A percentile compares a stretch with the other conserved stretches of the same genome.
These are phyloP conservation scores for Takashimella koratensis DNA, from an alignment of 1,284 basidiomycete species.

Conservation along the genomic window DNA sequence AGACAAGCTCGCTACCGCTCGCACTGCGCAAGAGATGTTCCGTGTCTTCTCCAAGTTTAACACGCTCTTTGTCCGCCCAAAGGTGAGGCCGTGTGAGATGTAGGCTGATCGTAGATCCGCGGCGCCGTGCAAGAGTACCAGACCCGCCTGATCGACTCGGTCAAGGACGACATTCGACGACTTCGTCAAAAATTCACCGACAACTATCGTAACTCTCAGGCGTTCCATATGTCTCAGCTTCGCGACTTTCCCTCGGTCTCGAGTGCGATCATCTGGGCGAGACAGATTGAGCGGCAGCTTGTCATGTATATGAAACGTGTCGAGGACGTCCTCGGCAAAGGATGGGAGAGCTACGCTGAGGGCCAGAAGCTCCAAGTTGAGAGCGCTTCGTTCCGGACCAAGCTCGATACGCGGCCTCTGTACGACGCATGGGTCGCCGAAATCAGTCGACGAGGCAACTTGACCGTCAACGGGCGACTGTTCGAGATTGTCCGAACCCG, in stretches of 20 bases:
- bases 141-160: conserved; percentile 93
- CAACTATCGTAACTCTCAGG: conserved; percentile 90
- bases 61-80: conserved; percentile 94
- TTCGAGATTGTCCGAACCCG: conserved; percentile 88
- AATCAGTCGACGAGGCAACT: conserved; percentile 72
- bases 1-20: conserved; percentile 88
- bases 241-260: conserved; percentile 95
- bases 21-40: conserved; percentile 99
- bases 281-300: conserved; percentile 95
- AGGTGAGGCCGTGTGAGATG: conserved; percentile 56
- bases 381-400: conserved; percentile 85
- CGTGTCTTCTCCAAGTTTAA: conserved; percentile 98
- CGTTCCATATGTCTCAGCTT: conserved; percentile 97
- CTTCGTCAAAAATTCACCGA: conserved; percentile 96
- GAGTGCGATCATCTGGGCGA: conserved; percentile 96
- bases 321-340: conserved; percentile 95
- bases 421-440: conserved; percentile 97
- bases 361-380: conserved; percentile 95
- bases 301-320: conserved; percentile 99
- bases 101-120: conserved; percentile 62
- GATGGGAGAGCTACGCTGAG: conserved; percentile 98
- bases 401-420: conserved; percentile 88
- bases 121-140: conserved; percentile 99
- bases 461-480: conserved; percentile 90
- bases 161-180: conserved; percentile 95